Evolutionary conservation across 169 alveolate genomes (phyloP).

Genomic region (Ichthyophthirius multifiliis): DNA sequence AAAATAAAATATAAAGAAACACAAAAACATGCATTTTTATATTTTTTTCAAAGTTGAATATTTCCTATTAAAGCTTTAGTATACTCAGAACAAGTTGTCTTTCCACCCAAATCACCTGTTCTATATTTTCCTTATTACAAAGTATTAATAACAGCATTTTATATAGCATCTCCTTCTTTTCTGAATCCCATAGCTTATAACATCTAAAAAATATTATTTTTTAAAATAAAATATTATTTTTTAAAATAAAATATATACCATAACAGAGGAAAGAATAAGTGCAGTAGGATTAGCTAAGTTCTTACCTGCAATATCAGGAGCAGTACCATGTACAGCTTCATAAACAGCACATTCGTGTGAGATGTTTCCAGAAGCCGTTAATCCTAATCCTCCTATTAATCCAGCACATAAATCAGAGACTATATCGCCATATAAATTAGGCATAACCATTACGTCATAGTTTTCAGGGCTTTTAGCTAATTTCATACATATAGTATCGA

Average conservation of each 20-base stretch:
- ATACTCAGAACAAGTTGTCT: slow-evolving; percentile 40
- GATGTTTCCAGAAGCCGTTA: slow-evolving; percentile 80
- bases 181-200: slow-evolving; percentile 67
- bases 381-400: slow-evolving; percentile 75
- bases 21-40: too few species aligned
- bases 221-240: neutral
- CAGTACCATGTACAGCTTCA: slow-evolving; percentile 73
- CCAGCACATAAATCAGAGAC: slow-evolving; percentile 82
- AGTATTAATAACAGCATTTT: slow-evolving; percentile 46
- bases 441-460: slow-evolving; percentile 79
- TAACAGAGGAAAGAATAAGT: slow-evolving; percentile 68
- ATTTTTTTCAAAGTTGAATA: slow-evolving; percentile 6
- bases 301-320: slow-evolving; percentile 80
- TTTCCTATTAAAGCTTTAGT: slow-evolving; percentile 53
- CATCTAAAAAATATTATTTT: slow-evolving; percentile 34
- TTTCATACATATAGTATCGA: slow-evolving; percentile 74
- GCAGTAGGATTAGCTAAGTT: slow-evolving; percentile 83
- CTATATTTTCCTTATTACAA: slow-evolving; percentile 44
- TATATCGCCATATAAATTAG: slow-evolving; percentile 84
- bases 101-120: slow-evolving; percentile 70
- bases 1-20: too few species aligned
- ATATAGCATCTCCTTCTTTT: slow-evolving; percentile 54
- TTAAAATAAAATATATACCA: slow-evolving; percentile 38
- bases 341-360: slow-evolving; percentile 71
- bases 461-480: slow-evolving; percentile 63